Evolutionary conservation across 768 basidiomycete species (phyloP).

Genomic region (Naganishia vaughanmartiniae): DNA sequence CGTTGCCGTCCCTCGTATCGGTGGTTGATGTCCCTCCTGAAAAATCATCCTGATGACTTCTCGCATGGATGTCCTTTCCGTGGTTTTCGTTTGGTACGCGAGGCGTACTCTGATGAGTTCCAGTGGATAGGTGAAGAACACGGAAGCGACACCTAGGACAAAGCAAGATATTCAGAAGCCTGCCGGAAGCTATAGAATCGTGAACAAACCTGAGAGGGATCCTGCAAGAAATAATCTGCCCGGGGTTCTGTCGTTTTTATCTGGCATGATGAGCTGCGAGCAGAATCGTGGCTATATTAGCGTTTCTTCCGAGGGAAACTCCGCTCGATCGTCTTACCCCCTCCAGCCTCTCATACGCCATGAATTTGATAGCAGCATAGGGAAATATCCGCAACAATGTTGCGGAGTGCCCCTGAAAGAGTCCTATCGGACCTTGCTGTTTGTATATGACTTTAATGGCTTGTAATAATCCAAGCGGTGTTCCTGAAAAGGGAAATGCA

Average conservation of each 20-base stretch:
- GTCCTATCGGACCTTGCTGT: constrained; percentile 65
- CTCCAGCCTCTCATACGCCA: constrained; percentile 88
- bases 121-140: constrained; percentile 89
- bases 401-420: constrained; percentile 94
- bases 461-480: constrained; percentile 77
- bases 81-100: constrained; percentile 70
- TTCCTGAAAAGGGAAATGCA: constrained; percentile 58
- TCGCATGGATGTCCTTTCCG: constrained; percentile 56
- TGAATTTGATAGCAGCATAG: constrained; percentile 94
- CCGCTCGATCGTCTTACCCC: constrained; percentile 56
- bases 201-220: constrained; percentile 68
- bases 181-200: neutral
- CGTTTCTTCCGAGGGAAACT: neutral
- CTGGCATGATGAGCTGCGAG: constrained; percentile 77
- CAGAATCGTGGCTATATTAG: neutral
- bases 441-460: constrained; percentile 68
- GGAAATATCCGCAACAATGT: constrained; percentile 93
- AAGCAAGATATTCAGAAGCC: neutral
- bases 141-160: constrained; percentile 70
- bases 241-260: constrained; percentile 72
- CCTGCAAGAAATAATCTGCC: constrained; percentile 78
- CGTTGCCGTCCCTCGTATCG: constrained; percentile 35
- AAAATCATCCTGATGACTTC: constrained; percentile 62
- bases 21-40: constrained; percentile 58
- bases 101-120: constrained; percentile 93